Percentiles rank a stretch among this genome's conserved stretches.
phyloP scores from a whole-genome alignment of 2,329 filamentous ascomycete genomes.

The Fusarium dimerum region DNA sequence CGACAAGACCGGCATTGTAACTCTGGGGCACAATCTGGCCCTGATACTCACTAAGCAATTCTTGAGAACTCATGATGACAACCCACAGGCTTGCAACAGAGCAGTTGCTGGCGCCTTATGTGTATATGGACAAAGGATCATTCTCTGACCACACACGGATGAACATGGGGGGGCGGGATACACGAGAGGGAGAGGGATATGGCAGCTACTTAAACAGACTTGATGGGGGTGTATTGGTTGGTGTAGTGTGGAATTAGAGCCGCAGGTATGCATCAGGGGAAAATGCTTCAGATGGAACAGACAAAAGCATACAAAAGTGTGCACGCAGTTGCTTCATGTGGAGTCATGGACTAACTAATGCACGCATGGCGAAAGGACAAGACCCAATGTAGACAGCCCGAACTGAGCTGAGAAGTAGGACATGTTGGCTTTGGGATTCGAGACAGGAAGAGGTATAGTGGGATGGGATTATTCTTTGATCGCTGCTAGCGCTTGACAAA shows the following conservation, averaged over 20 bases:
- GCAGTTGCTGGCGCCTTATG: slow-evolving; percentile 11
- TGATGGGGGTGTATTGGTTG: background rate
- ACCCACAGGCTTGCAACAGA: slow-evolving; percentile 10
- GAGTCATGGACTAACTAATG: too few species aligned
- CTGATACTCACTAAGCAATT: slow-evolving; percentile 43
- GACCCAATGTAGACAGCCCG: too few species aligned
- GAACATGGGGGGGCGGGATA: background rate
- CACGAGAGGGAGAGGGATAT: background rate
- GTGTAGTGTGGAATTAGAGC: background rate
- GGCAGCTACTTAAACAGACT: background rate
- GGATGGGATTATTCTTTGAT: too few species aligned
- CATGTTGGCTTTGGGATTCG: background rate
- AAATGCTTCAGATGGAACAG: too few species aligned
- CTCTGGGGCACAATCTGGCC: slow-evolving; percentile 48
- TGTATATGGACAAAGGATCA: slow-evolving; percentile 7
- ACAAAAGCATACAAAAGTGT: too few species aligned
- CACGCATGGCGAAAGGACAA: too few species aligned
- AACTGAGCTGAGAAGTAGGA: background rate
- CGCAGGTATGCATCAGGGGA: background rate
- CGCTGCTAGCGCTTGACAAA: too few species aligned
- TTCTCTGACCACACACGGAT: background rate
- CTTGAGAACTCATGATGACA: slow-evolving; percentile 24
- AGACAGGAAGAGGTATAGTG: too few species aligned
- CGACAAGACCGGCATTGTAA: slow-evolving; percentile 63
- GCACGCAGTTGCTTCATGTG: too few species aligned